Conservation (phyloP, 2,329 filamentous ascomycete genomes). For the Paramyrothecium roridum region DNA sequence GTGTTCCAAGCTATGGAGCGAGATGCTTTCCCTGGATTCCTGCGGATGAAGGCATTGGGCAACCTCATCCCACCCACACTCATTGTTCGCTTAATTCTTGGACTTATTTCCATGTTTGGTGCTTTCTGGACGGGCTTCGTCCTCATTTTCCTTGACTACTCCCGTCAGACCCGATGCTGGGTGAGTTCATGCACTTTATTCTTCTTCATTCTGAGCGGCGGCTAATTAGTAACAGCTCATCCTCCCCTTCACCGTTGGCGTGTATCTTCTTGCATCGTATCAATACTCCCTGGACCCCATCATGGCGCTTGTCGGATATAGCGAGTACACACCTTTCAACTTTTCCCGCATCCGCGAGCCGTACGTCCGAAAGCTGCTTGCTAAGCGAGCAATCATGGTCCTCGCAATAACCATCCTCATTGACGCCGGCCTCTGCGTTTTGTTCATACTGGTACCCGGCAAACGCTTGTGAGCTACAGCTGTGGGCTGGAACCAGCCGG, state of each 20-base stretch:
- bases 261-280: slow-evolving; percentile 86
- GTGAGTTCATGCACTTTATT: slow-evolving; percentile 48
- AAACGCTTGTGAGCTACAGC: slow-evolving; percentile 60
- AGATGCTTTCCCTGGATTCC: slow-evolving; percentile 96
- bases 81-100: slow-evolving; percentile 79
- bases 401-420: slow-evolving; percentile 71
- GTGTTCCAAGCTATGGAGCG: slow-evolving; percentile 99
- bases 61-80: slow-evolving; percentile 92
- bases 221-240: slow-evolving; percentile 51
- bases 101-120: slow-evolving; percentile 78
- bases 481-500: no score
- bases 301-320: slow-evolving; percentile 82
- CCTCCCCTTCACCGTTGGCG: slow-evolving; percentile 84
- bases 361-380: slow-evolving; percentile 82
- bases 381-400: slow-evolving; percentile 79
- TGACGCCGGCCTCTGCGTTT: slow-evolving; percentile 76
- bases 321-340: slow-evolving; percentile 94
- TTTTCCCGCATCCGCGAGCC: slow-evolving; percentile 87
- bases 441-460: slow-evolving; percentile 95
- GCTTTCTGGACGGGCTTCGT: slow-evolving; percentile 94
- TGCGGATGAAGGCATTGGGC: slow-evolving; percentile 90
- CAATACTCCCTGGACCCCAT: slow-evolving; percentile 95
- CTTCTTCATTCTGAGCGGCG: neutral
- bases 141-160: slow-evolving; percentile 84
- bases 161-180: slow-evolving; percentile 75